Evolutionary conservation across 140 eudicot genomes (phyloP), one percentile per base, ranked within the genome.

Genomic region (Erigeron philadelphicus): DNA sequence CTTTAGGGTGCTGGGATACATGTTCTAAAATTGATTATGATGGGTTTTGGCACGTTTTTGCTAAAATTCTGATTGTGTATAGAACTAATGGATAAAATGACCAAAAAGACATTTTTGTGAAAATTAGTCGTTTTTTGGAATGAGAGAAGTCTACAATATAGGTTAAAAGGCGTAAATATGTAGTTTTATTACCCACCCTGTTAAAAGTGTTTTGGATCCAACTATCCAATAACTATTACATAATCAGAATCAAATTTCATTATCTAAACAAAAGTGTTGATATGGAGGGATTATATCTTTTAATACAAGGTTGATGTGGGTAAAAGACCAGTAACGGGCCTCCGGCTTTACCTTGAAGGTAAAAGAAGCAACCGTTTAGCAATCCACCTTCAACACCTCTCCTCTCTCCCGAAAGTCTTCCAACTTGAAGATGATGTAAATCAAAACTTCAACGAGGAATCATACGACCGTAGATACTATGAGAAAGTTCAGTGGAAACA

Each of bases 401-500:
- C 99, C 15, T 85, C 97, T 67, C 97, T 94, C 62, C 99, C 97
- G 1, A 85, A 81, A 56, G 81, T 87, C 68, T 80, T 89, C 84
- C 95, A 83, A 60, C 81, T 94, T 31, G 77, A 81, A 76, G 97
- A 89, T 53, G 88, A 84, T 53, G 83, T 85, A 38, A 67, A 60
- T 55, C 86, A 84, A 38, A 80, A 76, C 78, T 71, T 72, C 61
- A 83, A 55, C 53, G 86, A 75, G 43, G 91, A 85, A 17, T 48
- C 89, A 0, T 70, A 83, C 47, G 99, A 89, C 62, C 95, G 95
- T 6, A 76, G 81, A 65, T 94, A 81, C 79, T 94, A 85, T 6
- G 99, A 94, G 72, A 94, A 94, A 71, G 97, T 94, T 40, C 95
- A 86, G 57, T 94, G 99, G 99, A 89, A 90, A 76, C 87, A 82